These are phyloP conservation scores for Berberis thunbergii DNA, from an alignment of 164 flowering plant species.

Conservation along the genomic window DNA sequence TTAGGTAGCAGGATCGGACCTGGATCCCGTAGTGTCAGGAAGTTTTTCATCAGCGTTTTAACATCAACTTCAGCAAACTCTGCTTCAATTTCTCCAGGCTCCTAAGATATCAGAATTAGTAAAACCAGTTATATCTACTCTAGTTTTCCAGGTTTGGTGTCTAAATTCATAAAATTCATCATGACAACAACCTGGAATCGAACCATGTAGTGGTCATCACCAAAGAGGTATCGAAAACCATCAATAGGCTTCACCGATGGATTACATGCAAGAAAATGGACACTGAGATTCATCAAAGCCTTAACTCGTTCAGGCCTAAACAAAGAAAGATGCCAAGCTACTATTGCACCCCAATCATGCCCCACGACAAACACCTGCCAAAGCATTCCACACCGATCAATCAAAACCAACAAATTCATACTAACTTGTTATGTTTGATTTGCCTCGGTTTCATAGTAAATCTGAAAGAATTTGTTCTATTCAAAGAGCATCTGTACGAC, in stretches of 20 bases:
- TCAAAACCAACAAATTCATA: too few relatives aligned
- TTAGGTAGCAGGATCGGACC: slow-evolving; percentile 37
- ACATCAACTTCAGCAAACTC: slow-evolving; percentile 32
- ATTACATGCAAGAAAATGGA: slow-evolving; percentile 32
- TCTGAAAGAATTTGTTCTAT: too few relatives aligned
- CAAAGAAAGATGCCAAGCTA: slow-evolving; percentile 63
- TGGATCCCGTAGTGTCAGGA: slow-evolving; percentile 7
- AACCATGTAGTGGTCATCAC: slow-evolving; percentile 64
- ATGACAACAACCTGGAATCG: slow-evolving; percentile 56
- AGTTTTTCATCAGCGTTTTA: not conserved
- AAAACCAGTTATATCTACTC: not conserved
- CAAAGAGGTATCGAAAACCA: slow-evolving; percentile 30
- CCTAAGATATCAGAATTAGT: not conserved
- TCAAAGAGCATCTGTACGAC: too few relatives aligned
- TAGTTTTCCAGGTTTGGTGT: too few relatives aligned
- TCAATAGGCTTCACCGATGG: slow-evolving; percentile 34
- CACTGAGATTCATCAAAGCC: slow-evolving; percentile 67
- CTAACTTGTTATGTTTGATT: too few relatives aligned
- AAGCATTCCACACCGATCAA: too few relatives aligned
- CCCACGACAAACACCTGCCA: slow-evolving; percentile 65
- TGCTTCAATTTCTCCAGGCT: slow-evolving; percentile 20
- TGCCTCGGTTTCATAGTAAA: not conserved
- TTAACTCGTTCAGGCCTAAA: slow-evolving; percentile 65
- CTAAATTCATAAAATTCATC: not conserved
- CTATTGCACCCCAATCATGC: slow-evolving; percentile 73